Evolutionary conservation across 768 basidiomycete species (phyloP).

Genomic region (Termitomyces sp.): DNA sequence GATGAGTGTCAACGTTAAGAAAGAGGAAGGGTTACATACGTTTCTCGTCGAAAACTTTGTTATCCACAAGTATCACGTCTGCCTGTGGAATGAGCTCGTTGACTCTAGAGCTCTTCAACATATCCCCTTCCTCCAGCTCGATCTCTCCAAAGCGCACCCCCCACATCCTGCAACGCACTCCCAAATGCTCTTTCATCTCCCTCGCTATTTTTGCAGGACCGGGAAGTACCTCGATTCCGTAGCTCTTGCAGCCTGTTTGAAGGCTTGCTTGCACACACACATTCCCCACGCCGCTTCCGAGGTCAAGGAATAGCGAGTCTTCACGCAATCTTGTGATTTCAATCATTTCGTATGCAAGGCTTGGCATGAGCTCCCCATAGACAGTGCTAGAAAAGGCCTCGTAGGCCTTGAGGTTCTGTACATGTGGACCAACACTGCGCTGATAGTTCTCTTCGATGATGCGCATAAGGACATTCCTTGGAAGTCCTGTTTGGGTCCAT

Average conservation of each 20-base stretch:
- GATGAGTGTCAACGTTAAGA: conserved; percentile 5
- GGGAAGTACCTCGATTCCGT: conserved; percentile 74
- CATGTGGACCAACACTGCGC: conserved; percentile 85
- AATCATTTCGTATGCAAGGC: conserved; percentile 70
- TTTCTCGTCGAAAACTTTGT: conserved; percentile 74
- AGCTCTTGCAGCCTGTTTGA: conserved; percentile 72
- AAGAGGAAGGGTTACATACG: conserved; percentile 38
- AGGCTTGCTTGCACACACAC: conserved; percentile 77
- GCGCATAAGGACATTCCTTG: conserved; percentile 61
- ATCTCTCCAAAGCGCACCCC: conserved; percentile 71
- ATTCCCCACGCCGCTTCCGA: conserved; percentile 85
- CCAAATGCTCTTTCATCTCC: conserved; percentile 69
- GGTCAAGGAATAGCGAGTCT: conserved; percentile 70
- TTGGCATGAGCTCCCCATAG: conserved; percentile 87
- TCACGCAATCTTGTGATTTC: conserved; percentile 48
- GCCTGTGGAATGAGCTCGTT: conserved; percentile 70
- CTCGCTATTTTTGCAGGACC: conserved; percentile 78
- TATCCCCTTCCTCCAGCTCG: conserved; percentile 81
- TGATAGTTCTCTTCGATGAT: conserved; percentile 92
- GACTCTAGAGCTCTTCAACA: conserved; percentile 64
- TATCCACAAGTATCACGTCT: conserved; percentile 89
- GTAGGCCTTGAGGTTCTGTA: conserved; percentile 76
- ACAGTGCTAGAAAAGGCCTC: conserved; percentile 79
- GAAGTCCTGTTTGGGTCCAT: conserved; percentile 53
- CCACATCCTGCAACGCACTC: conserved; percentile 86